These are phyloP conservation scores for Zasmidium cellare DNA, from an alignment of 2,329 filamentous ascomycete species.

Conservation along the genomic window DNA sequence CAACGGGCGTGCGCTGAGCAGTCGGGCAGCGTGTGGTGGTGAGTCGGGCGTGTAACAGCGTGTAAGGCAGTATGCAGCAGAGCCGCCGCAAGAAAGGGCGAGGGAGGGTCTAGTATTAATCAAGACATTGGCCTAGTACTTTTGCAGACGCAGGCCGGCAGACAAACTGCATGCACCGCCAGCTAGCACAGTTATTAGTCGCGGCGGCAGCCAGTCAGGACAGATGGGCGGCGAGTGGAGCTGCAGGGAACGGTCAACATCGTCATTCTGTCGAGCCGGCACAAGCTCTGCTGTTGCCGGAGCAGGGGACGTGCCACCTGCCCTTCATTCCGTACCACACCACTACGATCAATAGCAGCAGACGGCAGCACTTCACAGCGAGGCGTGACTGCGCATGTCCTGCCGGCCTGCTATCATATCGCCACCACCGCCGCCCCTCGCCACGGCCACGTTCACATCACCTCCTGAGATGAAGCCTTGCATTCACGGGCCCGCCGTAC, in stretches of 20 bases:
- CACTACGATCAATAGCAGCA: too few relatives aligned
- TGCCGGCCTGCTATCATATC: too few relatives aligned
- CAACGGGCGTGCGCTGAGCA: too few relatives aligned
- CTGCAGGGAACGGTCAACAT: background rate
- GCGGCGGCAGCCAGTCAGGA: background rate
- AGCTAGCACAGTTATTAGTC: background rate
- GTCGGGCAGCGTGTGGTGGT: too few relatives aligned
- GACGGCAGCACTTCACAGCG: too few relatives aligned
- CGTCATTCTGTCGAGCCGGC: background rate
- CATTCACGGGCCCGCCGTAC: background rate
- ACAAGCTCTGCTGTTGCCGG: background rate
- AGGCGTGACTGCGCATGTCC: too few relatives aligned
- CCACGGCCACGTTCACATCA: background rate
- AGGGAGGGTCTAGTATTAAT: conserved; percentile 5
- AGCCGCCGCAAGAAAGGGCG: too few relatives aligned
- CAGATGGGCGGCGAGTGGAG: conserved; percentile 3
- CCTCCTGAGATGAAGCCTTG: conserved; percentile 4
- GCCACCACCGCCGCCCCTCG: background rate
- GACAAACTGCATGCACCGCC: background rate
- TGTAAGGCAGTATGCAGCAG: background rate
- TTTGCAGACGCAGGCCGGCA: background rate
- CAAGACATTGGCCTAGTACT: conserved; percentile 3
- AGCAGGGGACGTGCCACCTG: too few relatives aligned
- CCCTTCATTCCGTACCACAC: background rate
- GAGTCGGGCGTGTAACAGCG: background rate